phyloP scores from a whole-genome alignment of 768 basidiomycete genomes.

The Exidia glandulosa region DNA sequence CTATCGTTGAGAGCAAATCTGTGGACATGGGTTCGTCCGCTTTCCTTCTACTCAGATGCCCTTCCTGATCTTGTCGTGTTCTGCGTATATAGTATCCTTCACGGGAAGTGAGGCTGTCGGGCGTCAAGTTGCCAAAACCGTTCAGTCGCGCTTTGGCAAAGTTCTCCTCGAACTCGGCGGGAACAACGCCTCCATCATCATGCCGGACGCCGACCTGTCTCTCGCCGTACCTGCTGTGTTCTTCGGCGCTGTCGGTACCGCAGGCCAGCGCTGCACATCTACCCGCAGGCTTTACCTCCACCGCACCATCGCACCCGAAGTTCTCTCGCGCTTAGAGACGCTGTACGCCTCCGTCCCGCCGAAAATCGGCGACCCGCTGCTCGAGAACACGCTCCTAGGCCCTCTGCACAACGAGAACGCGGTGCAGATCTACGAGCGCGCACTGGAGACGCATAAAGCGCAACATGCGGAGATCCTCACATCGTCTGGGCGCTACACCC shows the following conservation, averaged over 20 bases:
- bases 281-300: constrained; percentile 91
- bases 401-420: constrained; percentile 68
- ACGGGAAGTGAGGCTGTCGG: constrained; percentile 89
- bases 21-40: constrained; percentile 53
- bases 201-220: constrained; percentile 85
- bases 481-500: constrained; percentile 5
- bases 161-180: constrained; percentile 86
- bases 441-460: constrained; percentile 49
- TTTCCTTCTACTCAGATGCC: too few relatives aligned
- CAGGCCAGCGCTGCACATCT: constrained; percentile 73
- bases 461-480: constrained; percentile 63
- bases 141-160: constrained; percentile 86
- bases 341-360: constrained; percentile 49
- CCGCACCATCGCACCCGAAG: constrained; percentile 59
- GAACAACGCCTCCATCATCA: constrained; percentile 89
- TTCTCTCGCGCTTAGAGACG: constrained; percentile 62
- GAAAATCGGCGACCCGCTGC: constrained; percentile 75
- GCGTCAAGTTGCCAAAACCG: constrained; percentile 67
- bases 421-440: constrained; percentile 47
- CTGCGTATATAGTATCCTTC: constrained; percentile 79
- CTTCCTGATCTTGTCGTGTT: too few relatives aligned
- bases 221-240: constrained; percentile 86
- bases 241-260: constrained; percentile 86
- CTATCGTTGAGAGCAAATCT: constrained; percentile 57
- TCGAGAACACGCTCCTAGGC: constrained; percentile 61